phyloP scores from a whole-genome alignment of 441 rosid species.

The Capsella rubella region DNA sequence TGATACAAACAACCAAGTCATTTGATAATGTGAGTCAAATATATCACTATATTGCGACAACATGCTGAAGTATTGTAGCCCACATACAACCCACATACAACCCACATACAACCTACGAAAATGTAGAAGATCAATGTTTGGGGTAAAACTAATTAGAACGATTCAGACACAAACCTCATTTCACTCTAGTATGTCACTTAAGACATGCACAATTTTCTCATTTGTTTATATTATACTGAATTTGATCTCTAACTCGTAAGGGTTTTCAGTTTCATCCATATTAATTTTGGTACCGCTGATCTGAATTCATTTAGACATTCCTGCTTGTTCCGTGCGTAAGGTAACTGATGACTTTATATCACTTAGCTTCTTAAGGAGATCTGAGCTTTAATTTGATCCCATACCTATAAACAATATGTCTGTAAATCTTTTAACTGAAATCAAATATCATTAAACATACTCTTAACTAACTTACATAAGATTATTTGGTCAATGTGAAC shows the following conservation, averaged over 20 bases:
- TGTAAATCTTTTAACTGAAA: neutral
- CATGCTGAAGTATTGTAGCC: neutral
- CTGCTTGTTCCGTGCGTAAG: neutral
- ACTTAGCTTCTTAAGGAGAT: no score
- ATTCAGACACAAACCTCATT: neutral
- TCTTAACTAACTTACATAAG: neutral
- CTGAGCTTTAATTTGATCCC: neutral
- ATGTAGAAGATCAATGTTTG: neutral
- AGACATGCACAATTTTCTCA: neutral
- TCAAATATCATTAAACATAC: neutral
- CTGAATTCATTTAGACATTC: neutral
- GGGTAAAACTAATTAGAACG: neutral
- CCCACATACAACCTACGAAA: neutral
- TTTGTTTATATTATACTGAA: neutral
- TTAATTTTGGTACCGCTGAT: neutral
- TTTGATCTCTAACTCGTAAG: neutral
- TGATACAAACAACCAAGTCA: no score
- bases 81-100: neutral
- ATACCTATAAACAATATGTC: neutral
- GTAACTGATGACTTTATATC: neutral
- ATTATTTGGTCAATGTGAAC: neutral
- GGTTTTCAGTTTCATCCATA: neutral
- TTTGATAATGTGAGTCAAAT: no score
- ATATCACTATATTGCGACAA: neutral
- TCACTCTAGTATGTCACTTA: neutral